Conservation (phyloP, 2,329 filamentous ascomycete species). For the Apiospora pterosperma region DNA sequence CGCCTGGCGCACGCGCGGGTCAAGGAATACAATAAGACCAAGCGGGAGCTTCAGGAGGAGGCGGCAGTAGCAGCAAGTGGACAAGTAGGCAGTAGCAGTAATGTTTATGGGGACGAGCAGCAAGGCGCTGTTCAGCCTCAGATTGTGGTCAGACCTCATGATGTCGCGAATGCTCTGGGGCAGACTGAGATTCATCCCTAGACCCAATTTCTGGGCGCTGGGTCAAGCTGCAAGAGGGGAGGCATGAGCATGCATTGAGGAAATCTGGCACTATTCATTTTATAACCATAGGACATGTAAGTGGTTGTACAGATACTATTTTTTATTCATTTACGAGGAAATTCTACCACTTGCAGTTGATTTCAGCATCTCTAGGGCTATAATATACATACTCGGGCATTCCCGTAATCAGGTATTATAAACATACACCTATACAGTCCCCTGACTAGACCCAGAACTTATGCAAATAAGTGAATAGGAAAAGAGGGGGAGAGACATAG, state of each 20-base stretch:
- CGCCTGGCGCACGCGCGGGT: conserved; percentile 37
- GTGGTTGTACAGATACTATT: not conserved
- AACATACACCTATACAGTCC: not conserved
- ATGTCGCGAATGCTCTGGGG: conserved; percentile 5
- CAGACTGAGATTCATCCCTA: not conserved
- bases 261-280: too few species aligned
- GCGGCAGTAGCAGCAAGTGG: not conserved
- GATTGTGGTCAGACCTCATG: conserved; percentile 1
- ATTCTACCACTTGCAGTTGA: not conserved
- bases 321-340: not conserved
- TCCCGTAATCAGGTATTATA: not conserved
- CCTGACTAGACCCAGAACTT: not conserved
- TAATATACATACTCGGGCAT: too few species aligned
- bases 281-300: not conserved
- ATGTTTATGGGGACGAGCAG: not conserved
- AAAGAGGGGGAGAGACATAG: not conserved
- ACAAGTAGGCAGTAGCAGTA: not conserved
- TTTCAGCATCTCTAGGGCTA: not conserved
- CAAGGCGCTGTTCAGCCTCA: not conserved
- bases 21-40: conserved; percentile 39
- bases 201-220: not conserved
- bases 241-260: not conserved
- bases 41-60: conserved; percentile 29
- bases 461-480: not conserved
- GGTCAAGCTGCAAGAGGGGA: not conserved